Percentiles rank a stretch among this genome's conserved stretches.
These are phyloP conservation scores for Magnusiomyces clavatus DNA, from an alignment of 1,139 yeast genomes.

Conservation along the genomic window DNA sequence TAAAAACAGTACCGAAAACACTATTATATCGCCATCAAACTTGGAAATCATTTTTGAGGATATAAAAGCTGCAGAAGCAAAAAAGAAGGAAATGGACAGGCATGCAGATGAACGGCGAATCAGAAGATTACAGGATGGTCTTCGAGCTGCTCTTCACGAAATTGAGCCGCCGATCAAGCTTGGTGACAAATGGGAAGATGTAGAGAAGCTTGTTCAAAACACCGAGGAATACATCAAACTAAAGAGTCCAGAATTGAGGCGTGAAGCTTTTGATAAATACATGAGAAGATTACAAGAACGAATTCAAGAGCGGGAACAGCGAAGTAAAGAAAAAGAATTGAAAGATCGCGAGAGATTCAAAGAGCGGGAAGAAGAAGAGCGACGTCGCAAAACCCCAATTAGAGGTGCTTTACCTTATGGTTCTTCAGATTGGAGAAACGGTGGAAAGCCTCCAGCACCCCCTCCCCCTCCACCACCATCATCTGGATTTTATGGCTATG, in stretches of 20 bases:
- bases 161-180: slow-evolving; percentile 28
- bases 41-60: slow-evolving; percentile 17
- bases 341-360: slow-evolving; percentile 12
- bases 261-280: slow-evolving; percentile 31
- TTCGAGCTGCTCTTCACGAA: slow-evolving; percentile 32
- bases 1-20: not conserved
- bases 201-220: slow-evolving; percentile 28
- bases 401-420: no score
- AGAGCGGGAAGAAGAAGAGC: slow-evolving; percentile 13
- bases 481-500: no score
- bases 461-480: no score
- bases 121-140: slow-evolving; percentile 34
- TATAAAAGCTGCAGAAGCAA: slow-evolving; percentile 8
- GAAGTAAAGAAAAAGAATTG: slow-evolving; percentile 17
- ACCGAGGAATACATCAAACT: slow-evolving; percentile 34
- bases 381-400: slow-evolving; percentile 6
- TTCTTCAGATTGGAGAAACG: no score
- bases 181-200: slow-evolving; percentile 35
- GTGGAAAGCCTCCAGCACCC: no score
- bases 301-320: slow-evolving; percentile 19
- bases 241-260: slow-evolving; percentile 29
- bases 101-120: slow-evolving; percentile 30
- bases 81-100: slow-evolving; percentile 27
- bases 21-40: slow-evolving; percentile 1
- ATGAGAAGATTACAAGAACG: slow-evolving; percentile 26